Base-by-base conservation (phyloP, 176 grass and related monocot species). In the Ananas comosus region DNA sequence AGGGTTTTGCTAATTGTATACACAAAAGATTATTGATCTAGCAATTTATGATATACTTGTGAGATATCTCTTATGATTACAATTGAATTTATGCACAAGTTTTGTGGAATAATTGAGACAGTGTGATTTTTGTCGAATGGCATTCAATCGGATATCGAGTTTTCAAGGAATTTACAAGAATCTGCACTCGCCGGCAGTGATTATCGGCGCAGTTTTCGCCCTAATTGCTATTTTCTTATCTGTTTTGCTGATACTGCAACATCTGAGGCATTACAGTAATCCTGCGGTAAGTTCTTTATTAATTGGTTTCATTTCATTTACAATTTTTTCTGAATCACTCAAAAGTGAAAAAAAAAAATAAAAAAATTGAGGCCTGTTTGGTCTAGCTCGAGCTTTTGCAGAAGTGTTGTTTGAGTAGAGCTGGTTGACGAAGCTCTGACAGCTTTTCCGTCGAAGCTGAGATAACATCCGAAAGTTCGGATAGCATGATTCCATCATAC, bases 211-310 rank as follows among this genome's bases (percentile, higher is more conserved):
- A 22, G 76, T 51, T 59, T 92, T 74, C 51, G 89, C 80, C 27
- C 50, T 92, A 1, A 76, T 81, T 10, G 85, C 86, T 1, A 64
- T 89, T 49, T 70, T 89, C n/a, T 69, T 96, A 63, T 96, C 93
- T 7, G 68, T 88, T 48, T 82, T 90, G 70, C 86, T 96, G 53
- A 91, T 96, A 69, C 78, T 96, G 71, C 74, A 88, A 29, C 88
- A 92, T 72, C 86, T 96, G 23, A 87, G 86, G 79, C 83, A 76
- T 3, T 92, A 96, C 78, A 87, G 57, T 56, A 91, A 91, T 16
- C 92, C 88, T 48, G 71, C 51, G 11, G 92, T 96, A 78, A 89
- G 82, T 86, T 75, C 13, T 2, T 1, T 4, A 47, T 72, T 18
- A 29, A 1, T 19, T n/a, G 53, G 16, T 56, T 56, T 56, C 53